Base-by-base conservation (phyloP, 1,284 basidiomycete genomes). In the Wolfiporia cocos region DNA sequence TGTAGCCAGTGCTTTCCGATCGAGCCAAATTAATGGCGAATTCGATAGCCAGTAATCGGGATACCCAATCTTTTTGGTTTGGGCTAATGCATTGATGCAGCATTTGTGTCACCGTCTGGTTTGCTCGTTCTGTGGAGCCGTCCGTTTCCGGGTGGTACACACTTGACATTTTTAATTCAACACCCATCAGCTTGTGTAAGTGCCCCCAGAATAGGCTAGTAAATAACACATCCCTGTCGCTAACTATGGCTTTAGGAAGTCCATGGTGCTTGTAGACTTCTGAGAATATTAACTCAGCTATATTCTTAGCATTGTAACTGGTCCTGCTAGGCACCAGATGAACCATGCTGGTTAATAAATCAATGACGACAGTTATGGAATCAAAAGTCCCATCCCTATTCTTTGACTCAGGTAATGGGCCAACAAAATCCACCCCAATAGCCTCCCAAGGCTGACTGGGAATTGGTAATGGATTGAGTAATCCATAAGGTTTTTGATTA, bases 101-200 rank as follows among this genome's bases (percentile, higher is more conserved):
- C 59, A 69, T 66, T 31, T 67, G 64, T 1, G 52, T 61, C 0
- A 69, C 47, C 0, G 64, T 68, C 1, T 57, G 42, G 40, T 69
- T 71, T 0, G 63, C 64, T 0, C 59, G 51, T 50, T 70, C 67
- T 0, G 64, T 68, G 0, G 59, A 47, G 0, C 68, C 66, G 41
- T 71, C 68, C 0, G 61, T 65, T 39, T 74, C 52, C 0, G 69
- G 71, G 42, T 74, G 71, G 35, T 65, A 74, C 0, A 66, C 51
- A 10, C 63, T 65, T 0, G 66, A 71, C 61, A 74, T 62, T 1
- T 46, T 33, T 1, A 71, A 51, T 28, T 66, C 52, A 3, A 56
- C 54, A 1, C 64, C 58, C 1, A 67, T 44, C 1, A 68, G 48
- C n/a, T 47, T 23, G 38, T 67, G 50, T 0, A 73, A 39, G 7